Evolutionary conservation across 2,329 filamentous ascomycete genomes (phyloP), one percentile per base, ranked within the genome.

Genomic region (Cytospora paraplurivora): DNA sequence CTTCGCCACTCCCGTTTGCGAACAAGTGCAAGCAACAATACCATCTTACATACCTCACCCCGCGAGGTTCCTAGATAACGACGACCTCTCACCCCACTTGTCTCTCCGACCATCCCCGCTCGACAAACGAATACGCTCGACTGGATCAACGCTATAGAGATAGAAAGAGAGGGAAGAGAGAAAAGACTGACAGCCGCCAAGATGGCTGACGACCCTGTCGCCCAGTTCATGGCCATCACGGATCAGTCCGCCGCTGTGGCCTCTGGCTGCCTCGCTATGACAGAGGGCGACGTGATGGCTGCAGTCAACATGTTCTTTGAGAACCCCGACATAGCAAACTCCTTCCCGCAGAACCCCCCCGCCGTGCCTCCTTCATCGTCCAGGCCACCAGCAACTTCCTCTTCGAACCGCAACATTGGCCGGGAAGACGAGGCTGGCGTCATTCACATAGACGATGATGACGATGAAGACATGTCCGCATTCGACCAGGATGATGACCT

Each of bases 261-360:
- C 35, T 85, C 86, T 66, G 89, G 91, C 69, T 97, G 96, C 76
- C 85, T 98, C 55, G 85, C 90, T 70, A 85, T 99, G 73, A 88
- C 93, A n/a, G 90, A 92, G 69, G 88, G 88, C 71, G 89, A 97
- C 73, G 81, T 94, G 58, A 88, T 92, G 76, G 90, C 94, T 72
- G 95, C 95, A 33, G 88, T 97, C 70, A 87, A 92, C 72, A 87
- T 98, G 13, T 99, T 88, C 78, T 98, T 92, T 76, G 92, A 96
- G 72, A 95, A 90, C 73, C 91, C 90, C 51, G 93, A 94, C 55
- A 85, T 89, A 66, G 86, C 82, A 68, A 77, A 77, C 51, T 77
- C 76, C 63, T 75, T 84, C 64, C 73, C 76, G 15, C 68, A 57
- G 34, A 34, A 34, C 7, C 34, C 61, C 11, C 27, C 38, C 10